Conservation (phyloP, 2,329 filamentous ascomycete genomes). For the Xylaria sp. region DNA sequence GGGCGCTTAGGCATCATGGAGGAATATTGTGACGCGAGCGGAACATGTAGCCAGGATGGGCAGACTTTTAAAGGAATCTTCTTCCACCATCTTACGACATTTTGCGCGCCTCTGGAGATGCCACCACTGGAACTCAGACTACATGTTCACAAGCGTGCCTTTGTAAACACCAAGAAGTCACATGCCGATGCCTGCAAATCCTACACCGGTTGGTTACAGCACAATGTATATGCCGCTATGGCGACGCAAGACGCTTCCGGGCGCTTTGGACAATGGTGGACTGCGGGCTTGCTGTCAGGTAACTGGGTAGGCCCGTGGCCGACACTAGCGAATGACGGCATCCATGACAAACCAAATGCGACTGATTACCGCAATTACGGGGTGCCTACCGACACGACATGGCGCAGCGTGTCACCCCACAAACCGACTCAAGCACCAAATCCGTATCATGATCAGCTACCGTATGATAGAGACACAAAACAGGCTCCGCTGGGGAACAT, state of each 20-base stretch:
- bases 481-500: background rate
- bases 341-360: constrained; percentile 50
- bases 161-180: constrained; percentile 46
- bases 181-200: constrained; percentile 71
- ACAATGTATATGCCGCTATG: constrained; percentile 80
- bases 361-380: constrained; percentile 62
- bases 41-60: constrained; percentile 80
- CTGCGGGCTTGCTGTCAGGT: constrained; percentile 57
- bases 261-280: constrained; percentile 92
- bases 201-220: constrained; percentile 79
- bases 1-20: constrained; percentile 84
- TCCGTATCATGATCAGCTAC: constrained; percentile 29
- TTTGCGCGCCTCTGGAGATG: constrained; percentile 74
- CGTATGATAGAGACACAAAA: constrained; percentile 17
- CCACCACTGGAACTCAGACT: constrained; percentile 43
- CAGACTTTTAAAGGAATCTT: constrained; percentile 97
- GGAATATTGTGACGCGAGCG: constrained; percentile 81
- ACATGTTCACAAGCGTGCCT: constrained; percentile 46
- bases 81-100: constrained; percentile 85
- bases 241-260: constrained; percentile 73
- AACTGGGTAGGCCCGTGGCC: constrained; percentile 48
- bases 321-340: constrained; percentile 51
- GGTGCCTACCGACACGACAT: constrained; percentile 49
- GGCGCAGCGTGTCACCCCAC: constrained; percentile 6
- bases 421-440: background rate